Conservation (phyloP, 441 rosid genomes). For the Euphorbia schlechtendalii region DNA sequence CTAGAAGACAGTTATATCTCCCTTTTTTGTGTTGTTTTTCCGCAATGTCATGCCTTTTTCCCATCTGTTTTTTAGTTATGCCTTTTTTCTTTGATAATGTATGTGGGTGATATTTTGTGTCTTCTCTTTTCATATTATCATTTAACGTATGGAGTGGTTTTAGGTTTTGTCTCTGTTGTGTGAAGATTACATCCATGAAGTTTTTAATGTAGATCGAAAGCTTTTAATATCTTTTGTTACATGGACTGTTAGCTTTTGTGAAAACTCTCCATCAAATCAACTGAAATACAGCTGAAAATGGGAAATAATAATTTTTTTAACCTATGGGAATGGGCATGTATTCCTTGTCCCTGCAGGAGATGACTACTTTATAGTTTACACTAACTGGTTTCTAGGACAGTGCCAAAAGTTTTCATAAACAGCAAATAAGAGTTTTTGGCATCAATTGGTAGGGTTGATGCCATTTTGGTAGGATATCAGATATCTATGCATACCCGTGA, state of each 20-base stretch:
- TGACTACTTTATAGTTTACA: background rate
- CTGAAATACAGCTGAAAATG: too few relatives aligned
- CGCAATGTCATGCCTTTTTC: slow-evolving; percentile 12
- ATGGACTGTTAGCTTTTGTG: background rate
- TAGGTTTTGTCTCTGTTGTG: background rate
- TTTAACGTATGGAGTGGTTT: background rate
- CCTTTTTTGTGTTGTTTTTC: slow-evolving; percentile 2
- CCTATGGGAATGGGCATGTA: background rate
- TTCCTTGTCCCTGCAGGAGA: background rate
- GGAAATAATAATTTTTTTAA: too few relatives aligned
- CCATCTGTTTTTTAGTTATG: slow-evolving; percentile 10
- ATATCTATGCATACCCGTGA: background rate
- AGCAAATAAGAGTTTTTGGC: background rate
- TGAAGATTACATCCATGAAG: background rate
- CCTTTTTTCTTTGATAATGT: background rate
- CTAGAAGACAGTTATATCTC: slow-evolving; percentile 4
- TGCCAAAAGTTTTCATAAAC: background rate
- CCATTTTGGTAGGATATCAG: background rate
- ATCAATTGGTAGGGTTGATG: background rate
- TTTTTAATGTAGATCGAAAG: background rate
- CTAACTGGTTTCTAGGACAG: slow-evolving; percentile 1
- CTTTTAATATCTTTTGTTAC: background rate
- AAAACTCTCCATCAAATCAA: background rate
- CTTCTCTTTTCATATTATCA: background rate
- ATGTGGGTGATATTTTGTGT: slow-evolving; percentile 1